These are phyloP conservation scores for Triangularia verruculosa DNA, from an alignment of 2,329 filamentous ascomycete species.

Conservation along the genomic window DNA sequence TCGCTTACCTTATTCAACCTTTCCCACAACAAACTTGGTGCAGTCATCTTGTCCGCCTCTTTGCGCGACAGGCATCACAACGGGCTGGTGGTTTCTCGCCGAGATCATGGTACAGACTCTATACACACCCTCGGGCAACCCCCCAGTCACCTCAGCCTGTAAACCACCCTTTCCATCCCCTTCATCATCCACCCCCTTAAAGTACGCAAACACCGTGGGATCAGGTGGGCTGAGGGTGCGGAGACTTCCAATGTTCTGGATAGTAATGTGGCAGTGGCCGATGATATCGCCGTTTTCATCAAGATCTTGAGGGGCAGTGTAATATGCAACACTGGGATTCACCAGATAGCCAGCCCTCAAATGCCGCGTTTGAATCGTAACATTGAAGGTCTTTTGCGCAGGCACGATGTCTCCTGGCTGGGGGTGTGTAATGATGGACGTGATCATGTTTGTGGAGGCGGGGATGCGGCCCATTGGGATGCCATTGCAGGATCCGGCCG, in stretches of 20 bases:
- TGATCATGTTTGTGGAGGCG: constrained; percentile 49
- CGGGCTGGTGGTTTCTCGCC: constrained; percentile 53
- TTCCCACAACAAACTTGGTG: constrained; percentile 44
- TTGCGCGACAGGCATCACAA: constrained; percentile 56
- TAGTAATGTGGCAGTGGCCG: constrained; percentile 50
- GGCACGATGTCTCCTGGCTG: constrained; percentile 38
- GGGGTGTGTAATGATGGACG: constrained; percentile 50
- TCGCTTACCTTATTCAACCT: neutral
- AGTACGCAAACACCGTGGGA: constrained; percentile 48
- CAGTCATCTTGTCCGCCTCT: constrained; percentile 54
- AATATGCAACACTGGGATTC: constrained; percentile 53
- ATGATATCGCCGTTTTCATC: constrained; percentile 38
- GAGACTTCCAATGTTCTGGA: constrained; percentile 44
- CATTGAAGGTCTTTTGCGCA: constrained; percentile 43
- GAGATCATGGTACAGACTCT: constrained; percentile 52
- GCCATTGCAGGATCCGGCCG: constrained; percentile 53
- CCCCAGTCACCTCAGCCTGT: constrained; percentile 42
- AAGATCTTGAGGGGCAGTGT: constrained; percentile 52
- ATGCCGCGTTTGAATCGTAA: constrained; percentile 47
- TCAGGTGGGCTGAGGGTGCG: constrained; percentile 34
- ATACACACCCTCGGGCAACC: constrained; percentile 47
- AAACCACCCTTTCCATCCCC: constrained; percentile 47
- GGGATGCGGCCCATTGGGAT: constrained; percentile 59
- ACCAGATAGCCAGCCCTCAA: constrained; percentile 52
- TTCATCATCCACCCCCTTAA: constrained; percentile 56